Conservation (phyloP, 371 early-diverging fungal genomes). For the Mortierella polycephala region DNA sequence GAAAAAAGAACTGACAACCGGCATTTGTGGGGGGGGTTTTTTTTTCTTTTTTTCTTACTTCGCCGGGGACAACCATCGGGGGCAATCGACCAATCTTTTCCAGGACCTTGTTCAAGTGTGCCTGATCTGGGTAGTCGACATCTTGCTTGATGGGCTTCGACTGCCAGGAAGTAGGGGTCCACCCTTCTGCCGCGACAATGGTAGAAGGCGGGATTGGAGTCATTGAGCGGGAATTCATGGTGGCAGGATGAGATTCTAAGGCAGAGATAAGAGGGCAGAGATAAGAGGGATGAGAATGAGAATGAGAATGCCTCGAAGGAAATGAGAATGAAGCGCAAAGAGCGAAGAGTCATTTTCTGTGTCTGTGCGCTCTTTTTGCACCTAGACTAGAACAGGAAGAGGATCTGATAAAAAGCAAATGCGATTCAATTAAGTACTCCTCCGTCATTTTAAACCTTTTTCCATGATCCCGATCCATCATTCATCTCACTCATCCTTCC, state of each 20-base stretch:
- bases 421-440: too few species aligned
- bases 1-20: too few species aligned
- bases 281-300: slow-evolving; percentile 4
- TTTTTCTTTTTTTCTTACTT: slow-evolving; percentile 62
- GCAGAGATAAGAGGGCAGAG: background rate
- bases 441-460: background rate
- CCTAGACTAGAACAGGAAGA: too few species aligned
- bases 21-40: too few species aligned
- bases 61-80: slow-evolving; percentile 91
- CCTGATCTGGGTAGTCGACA: slow-evolving; percentile 85
- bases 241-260: background rate
- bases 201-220: slow-evolving; percentile 21
- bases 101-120: slow-evolving; percentile 74
- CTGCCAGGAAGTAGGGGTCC: slow-evolving; percentile 88
- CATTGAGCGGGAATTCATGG: slow-evolving; percentile 16
- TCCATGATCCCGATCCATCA: background rate
- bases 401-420: too few species aligned
- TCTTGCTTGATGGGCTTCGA: slow-evolving; percentile 90
- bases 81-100: slow-evolving; percentile 84
- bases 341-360: background rate
- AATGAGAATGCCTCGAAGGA: background rate
- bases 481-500: slow-evolving; percentile 1
- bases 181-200: slow-evolving; percentile 56
- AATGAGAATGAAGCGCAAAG: background rate
- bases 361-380: too few species aligned